A percentile compares a stretch with the other conserved stretches of the same genome.
Conservation (phyloP, 495 filamentous ascomycete genomes). For the Aspergillus heteromorphus region DNA sequence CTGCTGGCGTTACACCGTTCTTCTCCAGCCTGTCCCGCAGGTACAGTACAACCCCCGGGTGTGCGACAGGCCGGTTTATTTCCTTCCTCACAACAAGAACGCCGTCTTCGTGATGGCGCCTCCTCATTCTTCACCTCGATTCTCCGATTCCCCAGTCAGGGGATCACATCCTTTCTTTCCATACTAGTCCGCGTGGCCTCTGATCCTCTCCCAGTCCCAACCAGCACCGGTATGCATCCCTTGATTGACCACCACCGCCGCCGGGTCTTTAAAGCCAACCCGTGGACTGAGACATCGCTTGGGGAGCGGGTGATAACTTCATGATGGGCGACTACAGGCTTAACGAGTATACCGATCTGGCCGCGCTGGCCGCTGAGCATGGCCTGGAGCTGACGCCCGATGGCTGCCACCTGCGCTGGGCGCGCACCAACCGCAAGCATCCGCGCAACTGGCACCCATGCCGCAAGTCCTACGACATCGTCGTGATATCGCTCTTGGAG, state of each 20-base stretch:
- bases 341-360: not conserved
- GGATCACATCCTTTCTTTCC: no score
- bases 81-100: no score
- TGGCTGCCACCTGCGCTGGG: conserved; percentile 29
- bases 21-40: no score
- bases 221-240: not conserved
- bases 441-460: conserved; percentile 30
- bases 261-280: not conserved
- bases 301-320: not conserved
- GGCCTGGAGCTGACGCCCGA: conserved; percentile 25
- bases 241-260: not conserved
- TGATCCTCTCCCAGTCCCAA: not conserved
- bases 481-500: conserved; percentile 29
- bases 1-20: no score
- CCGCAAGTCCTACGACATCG: conserved; percentile 30
- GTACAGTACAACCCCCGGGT: no score
- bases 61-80: no score
- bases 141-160: not conserved
- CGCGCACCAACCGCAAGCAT: conserved; percentile 25
- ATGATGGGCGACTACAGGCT: not conserved
- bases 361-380: not conserved
- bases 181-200: not conserved
- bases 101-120: not conserved
- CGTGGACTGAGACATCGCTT: not conserved
- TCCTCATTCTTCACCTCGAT: not conserved